Evolutionary conservation across 2,329 filamentous ascomycete genomes (phyloP), one percentile per base, ranked within the genome.

Genomic region (Fusarium goolgardi): DNA sequence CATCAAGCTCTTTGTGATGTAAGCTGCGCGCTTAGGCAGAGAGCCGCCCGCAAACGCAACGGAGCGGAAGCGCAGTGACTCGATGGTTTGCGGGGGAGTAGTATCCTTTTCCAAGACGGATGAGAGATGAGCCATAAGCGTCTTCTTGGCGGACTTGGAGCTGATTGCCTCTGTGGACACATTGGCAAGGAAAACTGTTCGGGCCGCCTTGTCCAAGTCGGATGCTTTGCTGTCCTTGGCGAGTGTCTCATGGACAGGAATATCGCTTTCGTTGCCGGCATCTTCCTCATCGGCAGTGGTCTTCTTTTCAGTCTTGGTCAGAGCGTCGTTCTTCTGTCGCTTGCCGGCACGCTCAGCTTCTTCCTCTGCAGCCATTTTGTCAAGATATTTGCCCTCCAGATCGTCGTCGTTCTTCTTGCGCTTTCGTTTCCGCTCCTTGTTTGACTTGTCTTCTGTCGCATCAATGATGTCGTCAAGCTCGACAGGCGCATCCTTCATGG

Each of bases 61-160:
- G 10, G 95, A 98, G 59, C 96, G 92, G 84, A 98, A 99, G 23
- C 96, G 93, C 63, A 99, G 85, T 3, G 94, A 97, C 77, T 97
- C 92, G 44, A 99, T 84, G 74, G 92, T 94, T 79, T 92, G 91
- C 2, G 85, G 81, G 2, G 83, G 66, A 81, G 82, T 71, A 77
- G 84, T 71, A 78, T 83, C 77, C 39, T 79, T 78, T 56, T 84
- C 81, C 50, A 96, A 83, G 74, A 93, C 91, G 1, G 93, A 93
- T n/a, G 86, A 84, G 45, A 97, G 87, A 77, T 97, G 93, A 41
- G 86, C 83, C 69, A 93, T 82, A 31, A 97, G 86, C 4, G 86
- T 85, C 82, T 93, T 96, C 81, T 93, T 94, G 34, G 90, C 90
- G 3, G 89, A 80, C 75, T 96, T 96, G 29, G 91, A 94, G 49